A percentile compares a stretch with the other conserved stretches of the same genome.
Conservation (phyloP, 345 rosid genomes). For the Balakata baccata region DNA sequence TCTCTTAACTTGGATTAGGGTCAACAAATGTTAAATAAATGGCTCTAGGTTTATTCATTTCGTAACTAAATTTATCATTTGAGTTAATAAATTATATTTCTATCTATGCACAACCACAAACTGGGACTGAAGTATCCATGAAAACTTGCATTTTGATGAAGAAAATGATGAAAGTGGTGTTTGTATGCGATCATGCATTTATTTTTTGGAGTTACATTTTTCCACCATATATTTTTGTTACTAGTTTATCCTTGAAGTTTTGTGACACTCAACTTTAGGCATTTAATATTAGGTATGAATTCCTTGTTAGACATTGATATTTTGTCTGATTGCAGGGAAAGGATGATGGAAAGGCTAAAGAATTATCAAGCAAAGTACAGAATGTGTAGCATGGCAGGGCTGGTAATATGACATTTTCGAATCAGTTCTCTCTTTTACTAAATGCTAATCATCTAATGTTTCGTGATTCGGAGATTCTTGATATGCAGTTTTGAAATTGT, state of each 20-base stretch:
- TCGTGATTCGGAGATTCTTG: background rate
- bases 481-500: slow-evolving; percentile 23
- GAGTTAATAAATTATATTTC: background rate
- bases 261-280: background rate
- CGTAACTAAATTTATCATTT: background rate
- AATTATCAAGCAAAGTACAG: slow-evolving; percentile 45
- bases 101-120: too few species aligned
- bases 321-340: slow-evolving; percentile 39
- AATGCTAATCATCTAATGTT: background rate
- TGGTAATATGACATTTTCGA: slow-evolving; percentile 11
- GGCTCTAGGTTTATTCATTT: background rate
- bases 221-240: too few species aligned
- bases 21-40: background rate
- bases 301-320: slow-evolving; percentile 7
- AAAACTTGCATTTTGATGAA: too few species aligned
- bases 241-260: too few species aligned
- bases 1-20: background rate
- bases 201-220: too few species aligned
- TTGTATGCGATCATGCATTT: too few species aligned
- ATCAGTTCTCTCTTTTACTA: background rate
- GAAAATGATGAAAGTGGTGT: too few species aligned
- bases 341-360: slow-evolving; percentile 42
- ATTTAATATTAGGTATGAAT: background rate
- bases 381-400: slow-evolving; percentile 37
- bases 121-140: too few species aligned